Evolutionary conservation across 306 rosid genomes (phyloP).

Genomic region (Cucurbita pepo): DNA sequence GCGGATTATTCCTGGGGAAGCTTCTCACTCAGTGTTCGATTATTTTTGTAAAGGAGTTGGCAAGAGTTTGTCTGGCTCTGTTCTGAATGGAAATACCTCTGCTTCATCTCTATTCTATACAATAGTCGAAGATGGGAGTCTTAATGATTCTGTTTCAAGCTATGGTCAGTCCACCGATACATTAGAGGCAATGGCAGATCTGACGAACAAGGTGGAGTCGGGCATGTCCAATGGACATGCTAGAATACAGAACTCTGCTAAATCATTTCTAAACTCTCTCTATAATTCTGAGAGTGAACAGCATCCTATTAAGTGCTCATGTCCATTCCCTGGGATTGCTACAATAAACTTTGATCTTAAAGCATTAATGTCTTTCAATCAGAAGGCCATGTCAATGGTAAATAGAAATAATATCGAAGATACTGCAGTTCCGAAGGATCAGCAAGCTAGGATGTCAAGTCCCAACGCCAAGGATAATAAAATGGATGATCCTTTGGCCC

Average conservation of each 20-base stretch:
- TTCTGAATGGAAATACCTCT: constrained; percentile 76
- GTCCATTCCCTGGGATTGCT: constrained; percentile 82
- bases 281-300: constrained; percentile 26
- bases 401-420: constrained; percentile 19
- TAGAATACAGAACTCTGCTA: constrained; percentile 26
- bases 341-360: constrained; percentile 74
- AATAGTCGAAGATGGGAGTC: constrained; percentile 53
- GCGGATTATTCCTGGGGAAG: constrained; percentile 71
- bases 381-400: constrained; percentile 25
- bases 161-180: constrained; percentile 26
- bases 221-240: constrained; percentile 26
- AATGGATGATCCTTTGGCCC: constrained; percentile 19
- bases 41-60: constrained; percentile 72
- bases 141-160: constrained; percentile 28
- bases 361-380: constrained; percentile 44
- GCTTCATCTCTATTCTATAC: constrained; percentile 70
- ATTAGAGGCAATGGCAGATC: constrained; percentile 32
- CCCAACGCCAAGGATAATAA: constrained; percentile 12
- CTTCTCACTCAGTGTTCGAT: constrained; percentile 86
- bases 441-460: constrained; percentile 37
- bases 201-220: constrained; percentile 25
- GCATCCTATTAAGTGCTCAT: constrained; percentile 63
- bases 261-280: constrained; percentile 15
- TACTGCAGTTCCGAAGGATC: constrained; percentile 29
- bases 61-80: constrained; percentile 43